Conservation (phyloP, 1,284 basidiomycete species). For the Omphalotus olearius region DNA sequence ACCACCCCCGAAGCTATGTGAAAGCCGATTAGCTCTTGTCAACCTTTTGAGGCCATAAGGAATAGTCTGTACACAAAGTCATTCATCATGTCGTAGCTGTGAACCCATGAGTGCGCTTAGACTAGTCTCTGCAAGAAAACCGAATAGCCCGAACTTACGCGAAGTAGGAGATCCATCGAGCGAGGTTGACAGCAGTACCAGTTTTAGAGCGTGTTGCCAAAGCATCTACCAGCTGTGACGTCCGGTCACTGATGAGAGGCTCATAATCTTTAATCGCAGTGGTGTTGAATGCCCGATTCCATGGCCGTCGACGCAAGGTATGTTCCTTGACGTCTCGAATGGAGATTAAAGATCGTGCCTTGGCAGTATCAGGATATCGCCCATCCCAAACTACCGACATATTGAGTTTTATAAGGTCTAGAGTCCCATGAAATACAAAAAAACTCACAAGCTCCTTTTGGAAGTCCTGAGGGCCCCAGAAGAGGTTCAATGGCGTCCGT, state of each 20-base stretch:
- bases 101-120: neutral
- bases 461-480: constrained; percentile 19
- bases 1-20: constrained; percentile 43
- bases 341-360: constrained; percentile 23
- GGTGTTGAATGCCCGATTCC: constrained; percentile 52
- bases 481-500: constrained; percentile 16
- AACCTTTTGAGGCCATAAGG: constrained; percentile 11
- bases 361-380: constrained; percentile 17
- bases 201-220: constrained; percentile 26
- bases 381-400: constrained; percentile 22
- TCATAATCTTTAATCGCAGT: constrained; percentile 52
- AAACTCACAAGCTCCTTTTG: constrained; percentile 22
- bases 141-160: constrained; percentile 34
- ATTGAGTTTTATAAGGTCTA: neutral
- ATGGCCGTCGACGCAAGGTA: constrained; percentile 46
- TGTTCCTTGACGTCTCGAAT: constrained; percentile 37
- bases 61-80: constrained; percentile 1
- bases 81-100: constrained; percentile 8
- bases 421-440: neutral
- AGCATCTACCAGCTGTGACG: constrained; percentile 37
- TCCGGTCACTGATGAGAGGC: constrained; percentile 37
- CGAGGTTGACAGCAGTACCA: constrained; percentile 32
- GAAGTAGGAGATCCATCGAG: constrained; percentile 48
- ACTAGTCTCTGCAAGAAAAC: constrained; percentile 24
- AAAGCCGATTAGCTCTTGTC: neutral